Evolutionary conservation across 2,329 filamentous ascomycete genomes (phyloP), one percentile per base, ranked within the genome.

Genomic region (Helotiales sp.): DNA sequence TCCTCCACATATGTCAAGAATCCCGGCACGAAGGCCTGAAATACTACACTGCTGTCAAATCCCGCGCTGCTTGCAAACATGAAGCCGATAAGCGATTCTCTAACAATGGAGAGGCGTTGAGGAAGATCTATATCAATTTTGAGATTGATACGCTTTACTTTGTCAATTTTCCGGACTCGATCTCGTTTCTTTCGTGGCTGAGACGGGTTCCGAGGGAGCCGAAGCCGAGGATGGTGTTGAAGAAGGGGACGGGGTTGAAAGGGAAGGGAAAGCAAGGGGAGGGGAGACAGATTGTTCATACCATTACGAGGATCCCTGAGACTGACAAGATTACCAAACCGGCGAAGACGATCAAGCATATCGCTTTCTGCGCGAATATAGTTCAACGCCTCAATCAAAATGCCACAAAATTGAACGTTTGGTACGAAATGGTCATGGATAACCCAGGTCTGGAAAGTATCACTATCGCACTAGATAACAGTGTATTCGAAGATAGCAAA

Each of bases 81-180:
- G 44, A 19, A 17, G 34, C 33, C 5, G 46, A 52, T 8, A 38
- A 54, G 33, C 51, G 33, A 17, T 25, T 2, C 9, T 13, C n/a
- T 3, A 25, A 42, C 7, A 9, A 13, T 27, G 40, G 12, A n/a
- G n/a, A n/a, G n/a, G n/a, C n/a, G n/a, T n/a, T n/a, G 2, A 4
- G 4, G 5, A 36, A 12, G 5, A 54, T 60, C 17, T 62, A 44
- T 17, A 27, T 60, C 42, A 62, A 62, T 30, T 58, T 54, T 33
- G 33, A 38, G 13, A 36, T 51, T 3, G 62, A 64, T 34, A 55
- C 58, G 1, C n/a, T 61, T 6, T 64, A 52, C 59, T 58, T 62
- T 31, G 47, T 54, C 13, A 55, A 57, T 13, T 54, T 58, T 17
- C 57, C 55, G 2, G 22, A 13, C 3, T 29, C 34, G 1, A 6